Conservation (phyloP, 805 yeast genomes). For the Cyberlindnera bimundalis region DNA sequence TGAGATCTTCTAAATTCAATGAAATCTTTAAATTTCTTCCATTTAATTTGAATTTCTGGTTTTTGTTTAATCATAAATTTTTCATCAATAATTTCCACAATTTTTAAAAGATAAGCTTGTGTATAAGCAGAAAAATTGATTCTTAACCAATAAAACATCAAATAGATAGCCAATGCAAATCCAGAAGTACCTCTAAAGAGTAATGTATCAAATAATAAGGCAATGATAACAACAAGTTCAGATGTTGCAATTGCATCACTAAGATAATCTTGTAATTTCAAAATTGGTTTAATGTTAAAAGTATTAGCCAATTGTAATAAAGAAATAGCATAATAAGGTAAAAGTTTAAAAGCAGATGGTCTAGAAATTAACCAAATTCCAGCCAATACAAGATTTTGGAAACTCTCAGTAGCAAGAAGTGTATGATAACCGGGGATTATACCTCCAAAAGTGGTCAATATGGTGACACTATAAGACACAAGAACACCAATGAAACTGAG, state of each 20-base stretch:
- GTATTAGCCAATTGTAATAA: conserved; percentile 48
- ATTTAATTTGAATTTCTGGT: conserved; percentile 29
- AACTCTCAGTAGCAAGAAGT: conserved; percentile 69
- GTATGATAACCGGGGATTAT: conserved; percentile 59
- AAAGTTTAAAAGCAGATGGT: conserved; percentile 58
- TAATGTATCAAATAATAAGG: conserved; percentile 56
- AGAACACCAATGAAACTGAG: conserved; percentile 55
- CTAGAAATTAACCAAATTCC: conserved; percentile 61
- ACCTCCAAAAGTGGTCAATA: conserved; percentile 57
- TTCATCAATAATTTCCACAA: conserved; percentile 29
- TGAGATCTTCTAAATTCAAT: conserved; percentile 39
- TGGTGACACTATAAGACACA: conserved; percentile 48
- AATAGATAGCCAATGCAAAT: conserved; percentile 55
- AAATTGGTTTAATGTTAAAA: conserved; percentile 40
- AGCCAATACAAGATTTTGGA: conserved; percentile 61
- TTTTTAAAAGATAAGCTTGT: conserved; percentile 33
- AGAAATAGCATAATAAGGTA: conserved; percentile 58
- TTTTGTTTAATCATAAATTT: conserved; percentile 32
- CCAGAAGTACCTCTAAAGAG: conserved; percentile 66
- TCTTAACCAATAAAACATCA: conserved; percentile 67
- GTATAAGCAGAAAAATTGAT: conserved; percentile 48
- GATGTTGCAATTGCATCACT: conserved; percentile 53
- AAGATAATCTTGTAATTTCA: conserved; percentile 36
- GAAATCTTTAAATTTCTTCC: conserved; percentile 40
- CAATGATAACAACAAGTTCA: conserved; percentile 52